Conservation (phyloP, 495 filamentous ascomycete genomes). For the Letharia lupina region DNA sequence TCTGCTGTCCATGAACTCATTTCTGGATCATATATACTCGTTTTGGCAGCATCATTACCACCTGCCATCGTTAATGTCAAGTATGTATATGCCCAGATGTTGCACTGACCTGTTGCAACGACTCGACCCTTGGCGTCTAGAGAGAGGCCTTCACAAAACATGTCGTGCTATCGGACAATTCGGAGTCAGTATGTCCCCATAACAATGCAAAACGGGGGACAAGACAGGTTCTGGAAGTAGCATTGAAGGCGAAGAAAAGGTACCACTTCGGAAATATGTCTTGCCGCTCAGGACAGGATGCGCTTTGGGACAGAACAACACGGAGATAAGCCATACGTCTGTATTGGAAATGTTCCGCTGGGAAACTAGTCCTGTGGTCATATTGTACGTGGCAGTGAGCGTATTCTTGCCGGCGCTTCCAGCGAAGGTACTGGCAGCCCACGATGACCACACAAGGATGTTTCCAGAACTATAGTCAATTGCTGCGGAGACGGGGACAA, state of each 20-base stretch:
- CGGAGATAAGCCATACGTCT: conserved; percentile 3
- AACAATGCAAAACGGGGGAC: background rate
- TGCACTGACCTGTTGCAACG: conserved; percentile 46
- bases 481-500: conserved; percentile 41
- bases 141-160: conserved; percentile 57
- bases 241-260: background rate
- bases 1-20: conserved; percentile 20
- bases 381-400: conserved; percentile 38
- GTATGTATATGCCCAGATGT: conserved; percentile 19
- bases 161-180: conserved; percentile 35
- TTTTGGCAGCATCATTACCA: conserved; percentile 22
- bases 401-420: conserved; percentile 36
- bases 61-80: background rate
- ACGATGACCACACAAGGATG: conserved; percentile 41
- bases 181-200: background rate
- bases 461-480: conserved; percentile 32
- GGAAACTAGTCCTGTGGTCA: conserved; percentile 29
- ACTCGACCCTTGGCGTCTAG: conserved; percentile 43
- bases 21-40: conserved; percentile 39
- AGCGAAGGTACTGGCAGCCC: conserved; percentile 32
- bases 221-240: background rate
- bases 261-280: background rate
- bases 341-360: conserved; percentile 38
- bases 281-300: background rate
- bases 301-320: background rate